phyloP scores from a whole-genome alignment of 2,329 filamentous ascomycete species.

The Ascochyta lentis region DNA sequence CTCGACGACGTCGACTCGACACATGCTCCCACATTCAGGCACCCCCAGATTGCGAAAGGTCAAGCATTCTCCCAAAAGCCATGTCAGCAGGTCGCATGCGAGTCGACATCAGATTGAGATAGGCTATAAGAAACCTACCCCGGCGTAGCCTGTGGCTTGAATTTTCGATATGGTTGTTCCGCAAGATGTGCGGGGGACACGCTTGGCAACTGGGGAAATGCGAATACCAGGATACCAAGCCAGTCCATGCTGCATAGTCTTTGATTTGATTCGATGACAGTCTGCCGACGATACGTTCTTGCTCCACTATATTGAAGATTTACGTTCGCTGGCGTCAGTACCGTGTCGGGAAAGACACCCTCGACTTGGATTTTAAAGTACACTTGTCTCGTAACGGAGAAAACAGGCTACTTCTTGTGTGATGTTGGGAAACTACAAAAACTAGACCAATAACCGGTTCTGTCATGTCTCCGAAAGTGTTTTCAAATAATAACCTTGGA shows the following conservation, averaged over 20 bases:
- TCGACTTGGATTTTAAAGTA: not conserved
- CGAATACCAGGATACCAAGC: conserved; percentile 9
- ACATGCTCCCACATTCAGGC: too few relatives aligned
- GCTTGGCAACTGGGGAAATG: conserved; percentile 8
- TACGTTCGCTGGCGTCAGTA: not conserved
- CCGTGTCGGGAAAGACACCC: not conserved
- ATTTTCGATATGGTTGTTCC: not conserved
- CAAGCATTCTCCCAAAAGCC: too few relatives aligned
- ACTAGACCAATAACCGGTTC: not conserved
- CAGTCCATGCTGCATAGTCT: not conserved
- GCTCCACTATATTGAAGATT: not conserved
- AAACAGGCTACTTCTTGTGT: conserved; percentile 2
- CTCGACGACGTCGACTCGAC: too few relatives aligned
- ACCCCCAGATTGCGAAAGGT: too few relatives aligned
- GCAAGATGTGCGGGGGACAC: conserved; percentile 5
- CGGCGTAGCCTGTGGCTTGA: not conserved
- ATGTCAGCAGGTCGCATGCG: not conserved
- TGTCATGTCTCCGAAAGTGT: not conserved
- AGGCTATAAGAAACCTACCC: conserved; percentile 1
- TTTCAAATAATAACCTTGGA: not conserved
- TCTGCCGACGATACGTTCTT: not conserved
- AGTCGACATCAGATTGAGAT: not conserved
- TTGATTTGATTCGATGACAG: not conserved
- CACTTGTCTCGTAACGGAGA: not conserved
- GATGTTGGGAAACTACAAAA: not conserved